Percentiles rank a stretch among this genome's conserved stretches.
phyloP scores from a whole-genome alignment of 2,329 filamentous ascomycete genomes.

The Neofusicoccum ribis region DNA sequence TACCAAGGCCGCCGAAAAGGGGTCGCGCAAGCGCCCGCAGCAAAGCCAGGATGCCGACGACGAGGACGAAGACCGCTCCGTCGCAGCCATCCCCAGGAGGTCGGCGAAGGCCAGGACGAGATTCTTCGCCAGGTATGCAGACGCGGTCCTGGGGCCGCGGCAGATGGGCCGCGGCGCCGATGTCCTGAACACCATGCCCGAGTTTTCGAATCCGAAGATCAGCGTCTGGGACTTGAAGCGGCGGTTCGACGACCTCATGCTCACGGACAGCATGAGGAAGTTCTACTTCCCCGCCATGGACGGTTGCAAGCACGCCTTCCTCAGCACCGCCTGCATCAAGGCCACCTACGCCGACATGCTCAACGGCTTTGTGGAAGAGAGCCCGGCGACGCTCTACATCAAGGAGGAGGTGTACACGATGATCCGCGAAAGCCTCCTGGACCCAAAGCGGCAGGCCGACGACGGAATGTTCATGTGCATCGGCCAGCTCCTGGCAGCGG shows the following conservation, averaged over 20 bases:
- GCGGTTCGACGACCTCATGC: constrained; percentile 7
- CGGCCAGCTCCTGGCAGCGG: constrained; percentile 9
- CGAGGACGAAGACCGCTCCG: not conserved
- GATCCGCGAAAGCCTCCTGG: constrained; percentile 5
- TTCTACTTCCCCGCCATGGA: constrained; percentile 19
- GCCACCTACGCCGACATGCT: constrained; percentile 16
- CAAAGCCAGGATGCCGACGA: not conserved
- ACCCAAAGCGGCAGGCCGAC: not conserved
- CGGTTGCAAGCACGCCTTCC: constrained; percentile 13
- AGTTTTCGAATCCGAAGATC: constrained; percentile 18
- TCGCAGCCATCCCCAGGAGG: not conserved
- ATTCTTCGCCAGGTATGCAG: constrained; percentile 12
- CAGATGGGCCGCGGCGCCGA: constrained; percentile 13
- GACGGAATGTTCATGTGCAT: constrained; percentile 16
- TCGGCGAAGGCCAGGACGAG: constrained; percentile 1
- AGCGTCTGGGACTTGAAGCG: constrained; percentile 20
- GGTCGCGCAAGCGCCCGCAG: constrained; percentile 5
- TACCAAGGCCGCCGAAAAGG: constrained; percentile 2
- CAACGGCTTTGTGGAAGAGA: constrained; percentile 16
- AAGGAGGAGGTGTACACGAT: constrained; percentile 16
- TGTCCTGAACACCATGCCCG: constrained; percentile 6
- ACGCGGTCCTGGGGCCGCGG: constrained; percentile 5
- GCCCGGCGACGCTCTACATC: constrained; percentile 16
- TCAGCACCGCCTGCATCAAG: constrained; percentile 19
- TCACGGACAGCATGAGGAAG: constrained; percentile 8